Evolutionary conservation across 2,329 filamentous ascomycete species (phyloP), one percentile per base, ranked within the genome.

Genomic region (Taxawa tesnikishii): DNA sequence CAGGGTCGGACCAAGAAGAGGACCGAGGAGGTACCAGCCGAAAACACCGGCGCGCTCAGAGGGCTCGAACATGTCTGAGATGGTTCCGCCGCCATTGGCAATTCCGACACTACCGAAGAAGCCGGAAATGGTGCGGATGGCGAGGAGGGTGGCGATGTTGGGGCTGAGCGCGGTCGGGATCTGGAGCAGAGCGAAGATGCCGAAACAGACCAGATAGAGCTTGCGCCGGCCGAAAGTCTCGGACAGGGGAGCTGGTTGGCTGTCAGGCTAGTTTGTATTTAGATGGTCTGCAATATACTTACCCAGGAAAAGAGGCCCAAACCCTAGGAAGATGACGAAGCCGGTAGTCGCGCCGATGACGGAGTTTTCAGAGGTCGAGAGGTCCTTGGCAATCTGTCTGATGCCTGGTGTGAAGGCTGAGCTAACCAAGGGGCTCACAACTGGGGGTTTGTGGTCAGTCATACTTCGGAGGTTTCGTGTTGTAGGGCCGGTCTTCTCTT

Each of bases 341-440:
- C 61, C 62, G 1, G 65, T 68, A 4, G 63, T 67, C 13, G 63
- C 62, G 4, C 55, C 62, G 26, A 68, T 63, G 14, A 68, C 62
- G 7, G 48, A 49, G 9, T 57, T 52, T 2, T 49, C 47, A 5
- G 46, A 48, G 1, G 61, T 63, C 26, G 60, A 35, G 12, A 69
- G 50, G 16, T 60, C 58, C 28, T 60, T 47, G 3, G 64, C 64
- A 26, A 68, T 68, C 35, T 68, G 58, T 7, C 52, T 46, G 32
- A 68, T 67, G 1, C 63, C 64, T 0, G 64, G 64, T 1, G 63
- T 67, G 46, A 68, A 68, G 62, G 68, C 67, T 24, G 58, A 62
- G 13, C 55, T 60, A 2, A 62, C 62, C 13, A 67, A 52, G 1
- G 63, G 63, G 12, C 58, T 62, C 2, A 67, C 39, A 23, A 67